A percentile compares a stretch with the other conserved stretches of the same genome.
These are phyloP conservation scores for Sordaria brevicollis DNA, from an alignment of 495 filamentous ascomycete genomes.

Conservation along the genomic window DNA sequence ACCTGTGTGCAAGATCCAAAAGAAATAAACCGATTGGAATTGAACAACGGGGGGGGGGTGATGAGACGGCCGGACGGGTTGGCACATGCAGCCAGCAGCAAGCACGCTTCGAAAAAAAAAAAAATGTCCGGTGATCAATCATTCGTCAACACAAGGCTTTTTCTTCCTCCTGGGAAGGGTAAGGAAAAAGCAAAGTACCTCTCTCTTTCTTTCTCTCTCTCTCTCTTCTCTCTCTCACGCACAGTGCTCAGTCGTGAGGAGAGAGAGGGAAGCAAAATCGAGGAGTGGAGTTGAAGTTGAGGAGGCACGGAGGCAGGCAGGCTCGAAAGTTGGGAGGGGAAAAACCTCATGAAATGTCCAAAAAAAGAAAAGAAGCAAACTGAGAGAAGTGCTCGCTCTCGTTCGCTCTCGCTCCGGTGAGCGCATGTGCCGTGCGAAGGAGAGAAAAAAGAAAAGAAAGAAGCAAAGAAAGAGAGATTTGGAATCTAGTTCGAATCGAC, in stretches of 20 bases:
- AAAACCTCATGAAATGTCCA: neutral
- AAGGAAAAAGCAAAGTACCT: neutral
- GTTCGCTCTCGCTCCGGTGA: too few species aligned
- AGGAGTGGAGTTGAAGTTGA: neutral
- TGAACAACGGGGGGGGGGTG: too few species aligned
- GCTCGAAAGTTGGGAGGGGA: too few species aligned
- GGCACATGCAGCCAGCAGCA: neutral
- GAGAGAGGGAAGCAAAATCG: neutral
- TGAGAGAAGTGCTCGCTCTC: neutral
- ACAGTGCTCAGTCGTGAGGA: neutral
- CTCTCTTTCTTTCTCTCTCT: neutral
- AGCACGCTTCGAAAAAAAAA: neutral
- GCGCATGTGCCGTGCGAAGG: neutral
- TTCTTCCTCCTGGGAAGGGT: neutral
- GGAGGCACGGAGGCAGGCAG: neutral
- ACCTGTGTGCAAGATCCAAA: neutral
- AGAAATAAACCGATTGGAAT: neutral
- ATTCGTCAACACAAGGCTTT: neutral
- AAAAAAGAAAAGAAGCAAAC: neutral
- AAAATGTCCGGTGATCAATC: neutral
- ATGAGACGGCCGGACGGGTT: neutral
- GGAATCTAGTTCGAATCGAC: neutral
- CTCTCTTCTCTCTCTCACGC: neutral
- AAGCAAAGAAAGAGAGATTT: neutral
- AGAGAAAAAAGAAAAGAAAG: neutral